Evolutionary conservation across 2,329 filamentous ascomycete species (phyloP).

Genomic region (Neurospora sp.): DNA sequence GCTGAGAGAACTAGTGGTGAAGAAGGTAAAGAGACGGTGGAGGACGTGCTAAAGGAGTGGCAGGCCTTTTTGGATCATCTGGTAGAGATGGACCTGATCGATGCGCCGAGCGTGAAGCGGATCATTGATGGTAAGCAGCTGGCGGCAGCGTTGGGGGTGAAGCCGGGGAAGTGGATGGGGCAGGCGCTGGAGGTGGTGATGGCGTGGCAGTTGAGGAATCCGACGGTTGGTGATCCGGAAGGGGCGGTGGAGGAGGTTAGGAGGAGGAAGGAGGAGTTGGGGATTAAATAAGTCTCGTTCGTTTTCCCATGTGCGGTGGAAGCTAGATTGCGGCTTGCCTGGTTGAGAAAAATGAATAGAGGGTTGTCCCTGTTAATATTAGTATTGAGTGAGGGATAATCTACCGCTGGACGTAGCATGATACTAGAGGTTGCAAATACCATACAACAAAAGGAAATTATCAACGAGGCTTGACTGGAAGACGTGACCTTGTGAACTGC

Average conservation of each 20-base stretch:
- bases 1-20: conserved; percentile 28
- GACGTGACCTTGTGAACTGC: not conserved
- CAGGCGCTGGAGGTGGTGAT: conserved; percentile 70
- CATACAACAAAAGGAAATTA: not conserved
- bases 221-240: conserved; percentile 48
- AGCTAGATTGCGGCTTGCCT: not conserved
- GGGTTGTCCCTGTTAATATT: not conserved
- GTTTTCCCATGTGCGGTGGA: no score
- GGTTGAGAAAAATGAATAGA: not conserved
- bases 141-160: conserved; percentile 55
- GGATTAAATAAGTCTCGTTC: conserved; percentile 21
- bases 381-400: not conserved
- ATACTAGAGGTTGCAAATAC: not conserved
- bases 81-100: conserved; percentile 42
- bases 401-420: not conserved
- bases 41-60: conserved; percentile 40
- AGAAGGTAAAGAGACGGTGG: conserved; percentile 28
- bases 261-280: conserved; percentile 41
- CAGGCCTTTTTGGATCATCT: conserved; percentile 47
- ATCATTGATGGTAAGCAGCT: conserved; percentile 70
- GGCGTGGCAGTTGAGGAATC: conserved; percentile 82
- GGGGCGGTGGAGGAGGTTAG: conserved; percentile 53
- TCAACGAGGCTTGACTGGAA: not conserved
- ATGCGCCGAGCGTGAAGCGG: conserved; percentile 48
- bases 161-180: conserved; percentile 77